phyloP scores from a whole-genome alignment of 2,329 filamentous ascomycete species.

The Colletotrichum musae region DNA sequence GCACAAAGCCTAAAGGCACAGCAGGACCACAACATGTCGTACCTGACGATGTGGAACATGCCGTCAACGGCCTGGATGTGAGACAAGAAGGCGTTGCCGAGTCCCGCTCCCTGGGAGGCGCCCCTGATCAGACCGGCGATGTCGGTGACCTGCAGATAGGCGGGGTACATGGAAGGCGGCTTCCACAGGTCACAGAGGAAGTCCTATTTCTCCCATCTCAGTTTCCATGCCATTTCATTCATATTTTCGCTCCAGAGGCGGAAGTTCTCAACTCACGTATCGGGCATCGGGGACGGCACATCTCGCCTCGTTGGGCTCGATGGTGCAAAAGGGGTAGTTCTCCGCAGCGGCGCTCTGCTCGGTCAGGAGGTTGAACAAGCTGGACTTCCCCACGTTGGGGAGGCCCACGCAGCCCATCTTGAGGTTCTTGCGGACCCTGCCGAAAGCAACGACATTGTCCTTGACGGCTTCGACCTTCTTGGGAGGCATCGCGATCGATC shows the following conservation, averaged over 20 bases:
- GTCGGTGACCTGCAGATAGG: slow-evolving; percentile 61
- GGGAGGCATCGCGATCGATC: slow-evolving; percentile 53
- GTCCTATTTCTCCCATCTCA: slow-evolving; percentile 49
- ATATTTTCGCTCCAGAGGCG: neutral
- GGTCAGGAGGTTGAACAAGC: slow-evolving; percentile 61
- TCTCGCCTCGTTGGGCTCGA: slow-evolving; percentile 62
- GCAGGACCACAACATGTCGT: slow-evolving; percentile 5
- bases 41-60: slow-evolving; percentile 62
- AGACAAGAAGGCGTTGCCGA: slow-evolving; percentile 61
- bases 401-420: slow-evolving; percentile 64
- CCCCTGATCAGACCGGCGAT: slow-evolving; percentile 62
- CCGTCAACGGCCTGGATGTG: slow-evolving; percentile 63
- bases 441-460: slow-evolving; percentile 62
- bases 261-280: slow-evolving; percentile 53
- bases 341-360: slow-evolving; percentile 61
- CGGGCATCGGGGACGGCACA: slow-evolving; percentile 60
- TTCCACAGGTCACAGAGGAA: slow-evolving; percentile 62
- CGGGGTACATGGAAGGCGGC: slow-evolving; percentile 61
- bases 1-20: neutral
- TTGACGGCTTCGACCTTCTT: slow-evolving; percentile 56
- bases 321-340: slow-evolving; percentile 63
- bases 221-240: slow-evolving; percentile 18
- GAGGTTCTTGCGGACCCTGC: slow-evolving; percentile 59
- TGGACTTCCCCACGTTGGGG: slow-evolving; percentile 62
- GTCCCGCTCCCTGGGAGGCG: slow-evolving; percentile 59